These are phyloP conservation scores for Kodamaea sagamina DNA, from an alignment of 805 yeast species.

Conservation along the genomic window DNA sequence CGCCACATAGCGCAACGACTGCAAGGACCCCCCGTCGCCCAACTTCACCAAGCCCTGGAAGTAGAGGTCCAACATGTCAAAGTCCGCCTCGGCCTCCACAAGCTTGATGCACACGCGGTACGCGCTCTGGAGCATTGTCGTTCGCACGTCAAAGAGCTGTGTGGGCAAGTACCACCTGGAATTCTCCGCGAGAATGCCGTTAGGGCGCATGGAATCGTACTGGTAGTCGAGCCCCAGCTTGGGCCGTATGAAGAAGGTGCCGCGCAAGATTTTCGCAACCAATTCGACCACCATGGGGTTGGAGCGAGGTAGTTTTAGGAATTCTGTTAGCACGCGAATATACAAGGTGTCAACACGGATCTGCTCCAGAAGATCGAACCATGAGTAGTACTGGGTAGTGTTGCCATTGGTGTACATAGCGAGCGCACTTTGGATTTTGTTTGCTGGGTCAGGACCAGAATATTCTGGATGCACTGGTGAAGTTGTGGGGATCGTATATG, in stretches of 20 bases:
- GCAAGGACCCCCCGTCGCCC: constrained; percentile 25
- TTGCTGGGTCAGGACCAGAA: constrained; percentile 4
- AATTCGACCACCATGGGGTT: constrained; percentile 25
- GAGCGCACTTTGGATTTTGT: constrained; percentile 20
- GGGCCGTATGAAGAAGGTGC: constrained; percentile 21
- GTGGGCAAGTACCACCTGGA: constrained; percentile 18
- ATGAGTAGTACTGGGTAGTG: constrained; percentile 22
- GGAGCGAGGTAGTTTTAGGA: constrained; percentile 22
- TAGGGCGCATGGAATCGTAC: not conserved
- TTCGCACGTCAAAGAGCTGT: constrained; percentile 24
- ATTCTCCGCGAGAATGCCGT: constrained; percentile 20
- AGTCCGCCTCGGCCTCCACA: constrained; percentile 22
- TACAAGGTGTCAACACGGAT: constrained; percentile 25
- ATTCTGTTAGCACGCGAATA: constrained; percentile 25
- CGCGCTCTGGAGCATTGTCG: constrained; percentile 28
- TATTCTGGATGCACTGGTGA: constrained; percentile 35
- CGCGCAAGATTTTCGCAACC: constrained; percentile 18
- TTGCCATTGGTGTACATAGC: constrained; percentile 12
- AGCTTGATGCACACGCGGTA: constrained; percentile 20
- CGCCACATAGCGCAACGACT: constrained; percentile 11
- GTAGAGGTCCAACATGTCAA: constrained; percentile 26
- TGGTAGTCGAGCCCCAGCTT: not conserved
- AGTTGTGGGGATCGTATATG: constrained; percentile 26
- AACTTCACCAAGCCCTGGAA: constrained; percentile 25
- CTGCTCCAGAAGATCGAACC: constrained; percentile 28